These are phyloP conservation scores for Immersiporthe knoxdaviesiana DNA, from an alignment of 2,329 filamentous ascomycete species.

Conservation along the genomic window DNA sequence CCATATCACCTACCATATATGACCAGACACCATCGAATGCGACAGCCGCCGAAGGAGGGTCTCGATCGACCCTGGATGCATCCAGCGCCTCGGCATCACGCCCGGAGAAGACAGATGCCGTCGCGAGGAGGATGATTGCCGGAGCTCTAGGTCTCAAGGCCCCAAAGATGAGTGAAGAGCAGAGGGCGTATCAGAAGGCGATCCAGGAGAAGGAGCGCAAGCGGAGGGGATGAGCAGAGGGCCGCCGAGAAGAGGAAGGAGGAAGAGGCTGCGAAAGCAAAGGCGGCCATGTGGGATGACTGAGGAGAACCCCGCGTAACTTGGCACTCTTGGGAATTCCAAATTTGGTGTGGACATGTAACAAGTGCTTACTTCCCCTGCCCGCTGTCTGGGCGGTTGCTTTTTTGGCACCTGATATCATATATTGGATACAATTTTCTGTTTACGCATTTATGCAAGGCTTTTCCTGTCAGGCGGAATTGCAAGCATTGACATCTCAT, in stretches of 20 bases:
- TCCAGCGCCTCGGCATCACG: conserved; percentile 40
- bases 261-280: conserved; percentile 74
- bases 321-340: background rate
- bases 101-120: conserved; percentile 92
- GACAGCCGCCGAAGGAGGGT: conserved; percentile 21
- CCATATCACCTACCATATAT: conserved; percentile 57
- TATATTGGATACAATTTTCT: background rate
- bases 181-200: conserved; percentile 81
- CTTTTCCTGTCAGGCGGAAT: no score
- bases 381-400: background rate
- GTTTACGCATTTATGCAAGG: background rate
- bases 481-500: background rate
- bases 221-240: conserved; percentile 71
- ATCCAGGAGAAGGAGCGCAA: conserved; percentile 84
- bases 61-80: conserved; percentile 3
- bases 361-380: background rate
- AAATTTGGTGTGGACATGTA: background rate
- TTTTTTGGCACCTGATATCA: background rate
- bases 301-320: conserved; percentile 41
- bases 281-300: conserved; percentile 84
- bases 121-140: conserved; percentile 87
- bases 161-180: conserved; percentile 83
- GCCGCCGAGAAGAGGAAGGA: conserved; percentile 63
- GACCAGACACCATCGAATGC: conserved; percentile 28
- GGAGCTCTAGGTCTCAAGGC: conserved; percentile 81